Evolutionary conservation across 2,329 filamentous ascomycete genomes (phyloP).

Genomic region (Dactylellina haptotyla): DNA sequence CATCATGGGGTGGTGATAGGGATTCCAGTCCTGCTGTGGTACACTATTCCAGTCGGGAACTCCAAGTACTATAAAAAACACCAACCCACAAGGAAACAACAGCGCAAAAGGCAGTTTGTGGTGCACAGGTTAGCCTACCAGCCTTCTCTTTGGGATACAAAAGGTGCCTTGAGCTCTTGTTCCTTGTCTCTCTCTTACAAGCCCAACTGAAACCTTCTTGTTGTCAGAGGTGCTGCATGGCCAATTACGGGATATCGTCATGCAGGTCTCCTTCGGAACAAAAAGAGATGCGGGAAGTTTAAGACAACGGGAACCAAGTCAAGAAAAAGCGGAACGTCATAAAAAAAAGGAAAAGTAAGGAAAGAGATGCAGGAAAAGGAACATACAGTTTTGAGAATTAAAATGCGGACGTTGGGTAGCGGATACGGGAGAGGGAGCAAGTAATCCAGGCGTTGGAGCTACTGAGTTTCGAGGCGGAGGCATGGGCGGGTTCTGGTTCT

Average conservation of each 20-base stretch:
- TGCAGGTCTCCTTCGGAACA: conserved; percentile 43
- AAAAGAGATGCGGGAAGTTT: conserved; percentile 18
- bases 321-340: conserved; percentile 42
- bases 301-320: conserved; percentile 5
- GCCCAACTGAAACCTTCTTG: conserved; percentile 10
- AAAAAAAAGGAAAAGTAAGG: conserved; percentile 5
- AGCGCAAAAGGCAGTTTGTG: conserved; percentile 31
- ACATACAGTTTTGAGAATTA: conserved; percentile 57
- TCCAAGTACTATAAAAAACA: conserved; percentile 72
- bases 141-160: not conserved
- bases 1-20: conserved; percentile 85
- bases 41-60: conserved; percentile 85
- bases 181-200: not conserved
- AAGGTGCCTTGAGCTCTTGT: not conserved
- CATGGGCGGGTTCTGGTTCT: conserved; percentile 64
- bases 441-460: conserved; percentile 56
- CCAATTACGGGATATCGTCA: conserved; percentile 41
- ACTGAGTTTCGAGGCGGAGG: conserved; percentile 57
- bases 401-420: conserved; percentile 56
- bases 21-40: conserved; percentile 75
- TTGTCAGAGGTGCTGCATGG: conserved; percentile 14
- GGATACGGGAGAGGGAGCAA: conserved; percentile 56
- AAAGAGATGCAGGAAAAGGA: not conserved
- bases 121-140: conserved; percentile 52
- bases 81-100: conserved; percentile 51